phyloP scores from a whole-genome alignment of 2,329 filamentous ascomycete species.

The Neopestalotiopsis rosae region DNA sequence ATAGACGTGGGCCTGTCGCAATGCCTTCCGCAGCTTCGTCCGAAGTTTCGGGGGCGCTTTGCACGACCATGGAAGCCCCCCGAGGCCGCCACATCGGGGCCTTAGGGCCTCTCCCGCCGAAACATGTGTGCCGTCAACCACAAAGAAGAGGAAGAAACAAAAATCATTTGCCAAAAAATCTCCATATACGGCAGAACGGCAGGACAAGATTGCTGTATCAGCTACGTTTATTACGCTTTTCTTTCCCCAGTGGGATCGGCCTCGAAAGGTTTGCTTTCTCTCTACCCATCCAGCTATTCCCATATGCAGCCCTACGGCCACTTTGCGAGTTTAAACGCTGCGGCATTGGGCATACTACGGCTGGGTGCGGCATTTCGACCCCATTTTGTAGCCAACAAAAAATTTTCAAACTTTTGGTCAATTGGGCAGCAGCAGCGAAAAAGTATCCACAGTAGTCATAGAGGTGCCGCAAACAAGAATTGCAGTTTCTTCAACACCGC shows the following conservation, averaged over 20 bases:
- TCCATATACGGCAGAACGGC: no score
- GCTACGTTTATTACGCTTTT: background rate
- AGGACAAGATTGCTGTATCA: no score
- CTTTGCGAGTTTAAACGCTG: background rate
- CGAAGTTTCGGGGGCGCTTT: no score
- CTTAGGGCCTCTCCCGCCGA: no score
- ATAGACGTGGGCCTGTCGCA: background rate
- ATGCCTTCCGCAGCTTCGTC: background rate
- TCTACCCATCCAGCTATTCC: background rate
- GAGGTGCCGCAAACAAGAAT: constrained; percentile 4
- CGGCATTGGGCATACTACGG: constrained; percentile 3
- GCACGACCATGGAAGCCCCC: no score
- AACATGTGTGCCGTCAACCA: no score
- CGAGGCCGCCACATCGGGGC: no score
- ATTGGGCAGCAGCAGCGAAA: constrained; percentile 18
- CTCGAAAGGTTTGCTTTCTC: background rate
- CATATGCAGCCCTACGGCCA: constrained; percentile 9
- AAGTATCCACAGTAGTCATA: constrained; percentile 15
- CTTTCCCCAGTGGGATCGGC: background rate
- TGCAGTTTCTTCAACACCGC: constrained; percentile 11
- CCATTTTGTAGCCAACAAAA: constrained; percentile 13
- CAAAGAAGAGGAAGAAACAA: no score
- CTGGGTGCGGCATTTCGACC: constrained; percentile 14
- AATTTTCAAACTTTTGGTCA: constrained; percentile 16
- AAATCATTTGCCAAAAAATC: no score